Evolutionary conservation across 495 filamentous ascomycete genomes (phyloP), one percentile per base, ranked within the genome.

Genomic region (Tuber borchii): DNA sequence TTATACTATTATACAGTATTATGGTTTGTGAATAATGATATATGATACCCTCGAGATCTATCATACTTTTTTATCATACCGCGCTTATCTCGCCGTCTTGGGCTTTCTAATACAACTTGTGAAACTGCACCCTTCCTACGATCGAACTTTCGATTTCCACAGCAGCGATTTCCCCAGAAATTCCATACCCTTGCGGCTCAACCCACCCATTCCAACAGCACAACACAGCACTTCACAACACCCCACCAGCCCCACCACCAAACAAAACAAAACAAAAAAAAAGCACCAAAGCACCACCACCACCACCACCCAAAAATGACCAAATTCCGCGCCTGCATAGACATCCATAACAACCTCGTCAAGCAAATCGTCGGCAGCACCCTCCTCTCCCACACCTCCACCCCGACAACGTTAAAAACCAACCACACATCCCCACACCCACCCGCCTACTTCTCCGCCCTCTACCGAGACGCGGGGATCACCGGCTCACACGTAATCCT

Each of bases 271-370:
- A 46, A 19, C 2, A 40, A 40, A 40, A 40, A 6, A 40, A 40
- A 40, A 40, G 5, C 39, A 40, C 39, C 39, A 40, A 40, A 5
- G 0, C 39, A 51, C 46, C 46, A 51, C 46, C 48, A 7, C 22
- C 39, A n/a, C 46, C 46, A n/a, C 46, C 48, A 8, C 48, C 12
- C 68, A 43, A 87, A 82, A 75, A 99, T 99, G 95, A 97, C 96
- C 5, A 88, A 90, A 82, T 99, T 98, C 84, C 88, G 95, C 20
- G 96, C 95, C 22, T 99, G 95, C 83, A 98, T 99, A 84, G 95
- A 99, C 85, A 88, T 99, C 42, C 95, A 99, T 85, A 90, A 94
- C 14, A 96, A 96, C 10, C 89, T 93, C 83, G 95, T 99, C 43
- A 99, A 99, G 86, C 95, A 99, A 85, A 99, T 99, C 80, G 94